A percentile compares a stretch with the other conserved stretches of the same genome.
phyloP scores from a whole-genome alignment of 2,329 filamentous ascomycete genomes.

The Calonectria multiphialidica region DNA sequence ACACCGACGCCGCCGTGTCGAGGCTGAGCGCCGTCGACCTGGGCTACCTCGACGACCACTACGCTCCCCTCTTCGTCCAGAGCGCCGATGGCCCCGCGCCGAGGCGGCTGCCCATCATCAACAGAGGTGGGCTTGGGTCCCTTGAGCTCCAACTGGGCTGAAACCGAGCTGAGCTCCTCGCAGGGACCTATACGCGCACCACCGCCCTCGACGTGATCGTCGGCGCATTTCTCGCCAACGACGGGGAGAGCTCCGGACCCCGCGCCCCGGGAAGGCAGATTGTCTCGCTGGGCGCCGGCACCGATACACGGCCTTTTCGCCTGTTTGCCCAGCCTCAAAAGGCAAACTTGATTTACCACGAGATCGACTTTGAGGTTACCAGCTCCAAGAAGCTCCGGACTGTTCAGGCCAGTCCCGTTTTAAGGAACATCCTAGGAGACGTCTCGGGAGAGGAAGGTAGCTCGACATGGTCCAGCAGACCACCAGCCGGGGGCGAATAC shows the following conservation, averaged over 20 bases:
- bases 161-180: constrained; percentile 33
- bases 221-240: constrained; percentile 72
- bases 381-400: constrained; percentile 73
- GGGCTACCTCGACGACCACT: constrained; percentile 87
- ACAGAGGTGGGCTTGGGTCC: constrained; percentile 74
- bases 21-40: constrained; percentile 88
- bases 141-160: neutral
- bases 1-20: constrained; percentile 90
- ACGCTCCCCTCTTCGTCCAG: constrained; percentile 77
- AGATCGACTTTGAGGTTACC: constrained; percentile 88
- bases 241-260: constrained; percentile 42
- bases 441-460: constrained; percentile 45
- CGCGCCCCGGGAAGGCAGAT: constrained; percentile 72
- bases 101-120: constrained; percentile 89
- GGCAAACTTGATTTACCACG: constrained; percentile 79
- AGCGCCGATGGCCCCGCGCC: constrained; percentile 58
- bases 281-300: constrained; percentile 92
- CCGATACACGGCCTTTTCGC: constrained; percentile 89
- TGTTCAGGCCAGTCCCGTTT: constrained; percentile 59
- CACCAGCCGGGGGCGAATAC: constrained; percentile 57
- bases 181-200: constrained; percentile 94
- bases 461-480: constrained; percentile 60
- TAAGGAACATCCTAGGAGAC: constrained; percentile 55
- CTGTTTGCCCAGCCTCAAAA: constrained; percentile 65
- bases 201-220: constrained; percentile 85